A percentile compares a stretch with the other conserved stretches of the same genome.
phyloP scores from a whole-genome alignment of 108 stramenopile species.

The Bacterosira constricta region DNA sequence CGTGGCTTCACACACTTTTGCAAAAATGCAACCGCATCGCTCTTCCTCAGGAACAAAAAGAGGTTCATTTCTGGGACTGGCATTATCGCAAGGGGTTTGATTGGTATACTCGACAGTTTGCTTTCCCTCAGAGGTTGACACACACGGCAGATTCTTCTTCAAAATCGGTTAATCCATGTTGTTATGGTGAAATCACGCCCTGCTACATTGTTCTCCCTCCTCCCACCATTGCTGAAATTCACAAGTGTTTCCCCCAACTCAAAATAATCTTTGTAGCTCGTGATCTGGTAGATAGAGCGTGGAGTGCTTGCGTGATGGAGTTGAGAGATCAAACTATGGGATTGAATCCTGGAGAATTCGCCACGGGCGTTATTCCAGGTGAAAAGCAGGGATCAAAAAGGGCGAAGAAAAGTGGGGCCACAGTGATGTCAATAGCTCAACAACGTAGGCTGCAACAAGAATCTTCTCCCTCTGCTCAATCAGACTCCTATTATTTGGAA shows the following conservation, averaged over 20 bases:
- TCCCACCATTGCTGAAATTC: slow-evolving; percentile 40
- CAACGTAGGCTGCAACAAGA: slow-evolving; percentile 34
- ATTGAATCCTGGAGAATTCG: slow-evolving; percentile 52
- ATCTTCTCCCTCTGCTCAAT: slow-evolving; percentile 35
- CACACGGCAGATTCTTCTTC: too few relatives aligned
- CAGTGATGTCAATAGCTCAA: slow-evolving; percentile 22
- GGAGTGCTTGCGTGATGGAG: slow-evolving; percentile 65
- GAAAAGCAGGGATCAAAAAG: neutral
- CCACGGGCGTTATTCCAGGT: slow-evolving; percentile 15
- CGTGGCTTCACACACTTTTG: slow-evolving; percentile 62
- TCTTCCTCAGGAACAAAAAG: slow-evolving; percentile 49
- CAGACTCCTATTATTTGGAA: slow-evolving; percentile 56
- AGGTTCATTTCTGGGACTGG: slow-evolving; percentile 74
- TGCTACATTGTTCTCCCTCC: slow-evolving; percentile 48
- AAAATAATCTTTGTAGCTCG: slow-evolving; percentile 57
- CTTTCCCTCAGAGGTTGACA: neutral
- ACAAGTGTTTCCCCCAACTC: slow-evolving; percentile 33
- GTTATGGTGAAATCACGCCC: slow-evolving; percentile 59
- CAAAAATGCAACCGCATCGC: slow-evolving; percentile 21
- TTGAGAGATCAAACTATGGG: slow-evolving; percentile 48
- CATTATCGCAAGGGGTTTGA: slow-evolving; percentile 50
- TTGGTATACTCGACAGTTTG: slow-evolving; percentile 64
- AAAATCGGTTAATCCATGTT: too few relatives aligned
- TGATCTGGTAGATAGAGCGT: slow-evolving; percentile 57
- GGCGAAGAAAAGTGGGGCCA: neutral